phyloP scores from a whole-genome alignment of 768 basidiomycete species.

The Coprinopsis sp. region DNA sequence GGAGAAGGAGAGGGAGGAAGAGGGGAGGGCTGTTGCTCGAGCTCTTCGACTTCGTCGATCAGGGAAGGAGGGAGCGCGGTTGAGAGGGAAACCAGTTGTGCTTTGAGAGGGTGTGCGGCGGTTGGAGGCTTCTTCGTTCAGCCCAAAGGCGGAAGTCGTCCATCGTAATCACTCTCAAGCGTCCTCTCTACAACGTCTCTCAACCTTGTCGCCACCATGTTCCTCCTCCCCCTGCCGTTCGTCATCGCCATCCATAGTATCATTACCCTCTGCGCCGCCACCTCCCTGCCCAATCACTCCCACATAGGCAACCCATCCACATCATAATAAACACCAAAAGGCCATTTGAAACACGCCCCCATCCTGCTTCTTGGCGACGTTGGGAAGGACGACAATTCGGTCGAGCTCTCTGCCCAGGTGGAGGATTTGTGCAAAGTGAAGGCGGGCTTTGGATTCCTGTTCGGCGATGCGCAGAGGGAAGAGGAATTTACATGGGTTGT shows the following conservation, averaged over 20 bases:
- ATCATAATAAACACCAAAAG: conserved; percentile 50
- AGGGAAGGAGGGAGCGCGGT: conserved; percentile 4
- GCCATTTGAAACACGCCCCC: conserved; percentile 45
- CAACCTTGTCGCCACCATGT: too few relatives aligned
- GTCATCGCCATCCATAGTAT: too few relatives aligned
- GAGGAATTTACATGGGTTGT: conserved; percentile 38
- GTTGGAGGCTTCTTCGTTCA: conserved; percentile 21
- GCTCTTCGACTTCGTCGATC: too few relatives aligned
- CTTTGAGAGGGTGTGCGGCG: too few relatives aligned
- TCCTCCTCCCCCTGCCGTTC: too few relatives aligned
- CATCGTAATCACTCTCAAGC: too few relatives aligned
- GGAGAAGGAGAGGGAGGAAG: too few relatives aligned
- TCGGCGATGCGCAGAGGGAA: conserved; percentile 47
- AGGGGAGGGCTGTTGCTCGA: too few relatives aligned
- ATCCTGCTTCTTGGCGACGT: conserved; percentile 52
- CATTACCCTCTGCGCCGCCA: conserved; percentile 12
- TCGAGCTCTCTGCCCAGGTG: conserved; percentile 45
- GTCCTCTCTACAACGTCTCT: too few relatives aligned
- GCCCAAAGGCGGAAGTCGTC: conserved; percentile 38
- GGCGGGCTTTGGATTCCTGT: conserved; percentile 55
- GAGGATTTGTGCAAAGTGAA: conserved; percentile 50
- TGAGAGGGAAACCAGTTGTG: conserved; percentile 31
- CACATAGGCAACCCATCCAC: conserved; percentile 11
- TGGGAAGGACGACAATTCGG: conserved; percentile 57
- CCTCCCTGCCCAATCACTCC: conserved; percentile 1